Base-by-base conservation (phyloP, 202 grass and related monocot genomes). In the Schoenoplectus tabernaemontani region DNA sequence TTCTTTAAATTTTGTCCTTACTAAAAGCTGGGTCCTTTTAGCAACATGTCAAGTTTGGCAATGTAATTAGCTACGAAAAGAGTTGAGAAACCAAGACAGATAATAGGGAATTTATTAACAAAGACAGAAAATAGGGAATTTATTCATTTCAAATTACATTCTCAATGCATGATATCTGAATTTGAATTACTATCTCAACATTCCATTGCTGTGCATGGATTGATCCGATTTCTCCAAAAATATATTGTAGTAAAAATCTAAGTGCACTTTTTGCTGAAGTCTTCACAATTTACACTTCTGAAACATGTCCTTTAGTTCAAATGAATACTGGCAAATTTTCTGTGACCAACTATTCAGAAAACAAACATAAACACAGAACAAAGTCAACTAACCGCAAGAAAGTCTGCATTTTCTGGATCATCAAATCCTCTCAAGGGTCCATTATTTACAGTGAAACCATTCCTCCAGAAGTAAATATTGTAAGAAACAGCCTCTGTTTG, bases 371-470 rank as follows among this genome's bases (percentile, higher is more conserved):
- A 68, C 63, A 62, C 28, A 33, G 7, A 83, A 48, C 11, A 64
- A 80, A 39, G 82, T 38, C 76, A 23, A 83, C 78, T 88, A 75
- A 99, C 96, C 92, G 85, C 67, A 82, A 99, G 83, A 84, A 99
- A 99, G 24, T 88, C 78, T 48, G 89, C 88, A 89, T 99, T 90
- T 61, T 87, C 81, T 65, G 96, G 96, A 86, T 99, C 96, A 77
- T 92, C 88, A 77, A 99, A 96, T 85, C 85, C 86, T 88, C 96
- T 92, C 62, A 99, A 85, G 61, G 88, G 89, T 51, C 95, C 95
- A 72, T 91, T 82, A 73, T 98, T 90, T 72, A 99, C 90, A 74
- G 92, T 92, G 61, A 99, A 99, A 16, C 96, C 96, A 81, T 96
- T 85, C 26, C 78, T 96, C 92, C 92, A 99, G 39, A 96, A 95